A percentile compares a stretch with the other conserved stretches of the same genome.
phyloP scores from a whole-genome alignment of 371 early-diverging fungal species.

The Apophysomyces sp. region DNA sequence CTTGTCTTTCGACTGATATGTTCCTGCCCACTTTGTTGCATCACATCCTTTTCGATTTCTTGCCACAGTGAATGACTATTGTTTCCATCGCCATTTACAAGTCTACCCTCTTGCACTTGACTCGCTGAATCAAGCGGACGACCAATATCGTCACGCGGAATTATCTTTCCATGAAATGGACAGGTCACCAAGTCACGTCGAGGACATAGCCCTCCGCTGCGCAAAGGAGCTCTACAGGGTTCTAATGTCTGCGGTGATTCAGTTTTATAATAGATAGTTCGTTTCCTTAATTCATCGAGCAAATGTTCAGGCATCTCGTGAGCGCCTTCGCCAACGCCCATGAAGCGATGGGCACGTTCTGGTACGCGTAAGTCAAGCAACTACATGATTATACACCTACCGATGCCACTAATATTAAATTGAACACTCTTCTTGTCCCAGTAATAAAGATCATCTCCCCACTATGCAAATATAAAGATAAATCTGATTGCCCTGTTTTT shows the following conservation, averaged over 20 bases:
- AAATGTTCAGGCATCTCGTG: constrained; percentile 57
- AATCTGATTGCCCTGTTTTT: too few relatives aligned
- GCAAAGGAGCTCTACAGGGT: constrained; percentile 69
- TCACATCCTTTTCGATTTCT: constrained; percentile 56
- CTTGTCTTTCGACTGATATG: constrained; percentile 17
- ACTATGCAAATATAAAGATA: too few relatives aligned
- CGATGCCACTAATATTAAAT: constrained; percentile 64
- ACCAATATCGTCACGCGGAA: constrained; percentile 67
- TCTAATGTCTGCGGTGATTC: constrained; percentile 33
- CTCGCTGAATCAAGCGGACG: constrained; percentile 17
- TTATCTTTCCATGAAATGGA: constrained; percentile 71
- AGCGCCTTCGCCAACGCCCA: constrained; percentile 65
- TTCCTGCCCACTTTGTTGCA: constrained; percentile 41
- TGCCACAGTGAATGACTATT: constrained; percentile 42
- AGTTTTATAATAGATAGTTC: constrained; percentile 48
- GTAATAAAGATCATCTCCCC: constrained; percentile 69
- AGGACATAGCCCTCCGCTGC: constrained; percentile 66
- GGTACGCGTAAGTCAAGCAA: neutral
- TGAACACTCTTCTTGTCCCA: constrained; percentile 66
- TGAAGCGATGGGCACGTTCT: constrained; percentile 64
- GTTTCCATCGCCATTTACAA: neutral
- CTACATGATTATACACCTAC: constrained; percentile 12
- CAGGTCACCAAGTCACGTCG: constrained; percentile 69
- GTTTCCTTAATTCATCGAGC: constrained; percentile 50
- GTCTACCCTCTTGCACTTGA: neutral